A percentile compares a stretch with the other conserved stretches of the same genome.
Conservation (phyloP, 352 stramenopile species). For the Pythium pectinolyticum region DNA sequence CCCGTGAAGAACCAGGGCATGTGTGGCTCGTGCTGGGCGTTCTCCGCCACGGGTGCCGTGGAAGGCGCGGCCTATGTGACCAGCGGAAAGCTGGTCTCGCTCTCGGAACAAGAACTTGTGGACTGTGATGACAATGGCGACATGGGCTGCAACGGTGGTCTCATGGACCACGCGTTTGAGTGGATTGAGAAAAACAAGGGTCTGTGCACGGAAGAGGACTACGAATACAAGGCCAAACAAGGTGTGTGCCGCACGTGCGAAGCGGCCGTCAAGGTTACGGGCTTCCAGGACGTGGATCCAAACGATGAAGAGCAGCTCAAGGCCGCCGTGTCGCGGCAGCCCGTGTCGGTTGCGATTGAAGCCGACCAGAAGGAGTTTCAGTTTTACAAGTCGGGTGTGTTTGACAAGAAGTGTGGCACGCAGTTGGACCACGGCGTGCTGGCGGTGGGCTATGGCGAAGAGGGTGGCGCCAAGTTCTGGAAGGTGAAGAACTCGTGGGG, state of each 20-base stretch:
- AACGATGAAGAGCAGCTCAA: slow-evolving; percentile 87
- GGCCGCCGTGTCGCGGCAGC: slow-evolving; percentile 90
- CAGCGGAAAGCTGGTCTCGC: slow-evolving; percentile 84
- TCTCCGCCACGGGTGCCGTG: slow-evolving; percentile 96
- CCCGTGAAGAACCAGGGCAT: slow-evolving; percentile 96
- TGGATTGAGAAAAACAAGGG: slow-evolving; percentile 93
- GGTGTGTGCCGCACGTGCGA: slow-evolving; percentile 81
- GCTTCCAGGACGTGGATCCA: slow-evolving; percentile 85
- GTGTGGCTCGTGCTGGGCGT: slow-evolving; percentile 97
- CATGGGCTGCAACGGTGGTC: slow-evolving; percentile 95
- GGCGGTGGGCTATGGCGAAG: slow-evolving; percentile 93
- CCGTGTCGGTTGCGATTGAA: slow-evolving; percentile 94
- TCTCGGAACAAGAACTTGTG: slow-evolving; percentile 98
- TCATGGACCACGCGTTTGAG: slow-evolving; percentile 98
- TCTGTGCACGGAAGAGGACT: slow-evolving; percentile 94
- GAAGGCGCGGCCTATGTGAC: slow-evolving; percentile 96
- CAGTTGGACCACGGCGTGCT: slow-evolving; percentile 97
- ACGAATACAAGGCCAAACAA: slow-evolving; percentile 91
- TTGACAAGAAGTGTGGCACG: slow-evolving; percentile 82
- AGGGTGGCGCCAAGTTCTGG: slow-evolving; percentile 87
- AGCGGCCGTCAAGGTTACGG: slow-evolving; percentile 82
- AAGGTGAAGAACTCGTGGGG: slow-evolving; percentile 99
- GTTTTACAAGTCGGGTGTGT: slow-evolving; percentile 96
- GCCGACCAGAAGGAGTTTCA: slow-evolving; percentile 94
- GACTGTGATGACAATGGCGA: slow-evolving; percentile 96